Evolutionary conservation across 2,329 filamentous ascomycete genomes (phyloP), one percentile per base, ranked within the genome.

Genomic region (Ceratocystis ficicola): DNA sequence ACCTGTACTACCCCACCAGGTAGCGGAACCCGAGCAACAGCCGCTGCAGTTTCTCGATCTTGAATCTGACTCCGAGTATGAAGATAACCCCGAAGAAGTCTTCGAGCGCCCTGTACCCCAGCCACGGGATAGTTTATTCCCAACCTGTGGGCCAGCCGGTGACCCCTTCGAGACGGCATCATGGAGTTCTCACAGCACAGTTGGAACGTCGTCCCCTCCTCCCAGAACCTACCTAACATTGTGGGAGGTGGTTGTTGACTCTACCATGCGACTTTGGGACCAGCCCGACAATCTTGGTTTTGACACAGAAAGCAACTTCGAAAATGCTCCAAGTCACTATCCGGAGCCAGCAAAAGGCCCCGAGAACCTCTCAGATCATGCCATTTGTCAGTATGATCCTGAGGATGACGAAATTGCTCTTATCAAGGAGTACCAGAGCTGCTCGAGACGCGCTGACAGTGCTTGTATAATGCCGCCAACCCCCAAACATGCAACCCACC

Each of bases 231-330:
- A 65, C 28, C 41, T 65, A 3, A 65, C 64, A 7, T 28, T 65
- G 17, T 61, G 50, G 25, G 52, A 65, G 30, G 64, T 65, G 3
- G 44, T 65, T 32, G 46, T 46, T n/a, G 64, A 65, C 44, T 61
- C 52, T 7, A 65, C 55, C 15, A 48, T 65, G 52, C 55, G 64
- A 46, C 36, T 65, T n/a, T 60, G 64, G 52, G 64, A 61, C 6
- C 52, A 65, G n/a, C 63, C 63, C 2, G 64, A 65, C 20, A 52
- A 64, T 30, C 44, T 64, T 17, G 44, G 44, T 3, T 52, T 64
- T 15, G 55, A 36, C 15, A 30, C 55, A 28, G 55, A 59, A 28
- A 8, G 25, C 17, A 36, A 12, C 8, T 17, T 59, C 15, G 55
- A 59, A 10, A 30, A 36, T 30, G 32, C 32, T 3, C 15, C 25